phyloP scores from a whole-genome alignment of 306 rosid genomes.

The Albizia julibrissin region DNA sequence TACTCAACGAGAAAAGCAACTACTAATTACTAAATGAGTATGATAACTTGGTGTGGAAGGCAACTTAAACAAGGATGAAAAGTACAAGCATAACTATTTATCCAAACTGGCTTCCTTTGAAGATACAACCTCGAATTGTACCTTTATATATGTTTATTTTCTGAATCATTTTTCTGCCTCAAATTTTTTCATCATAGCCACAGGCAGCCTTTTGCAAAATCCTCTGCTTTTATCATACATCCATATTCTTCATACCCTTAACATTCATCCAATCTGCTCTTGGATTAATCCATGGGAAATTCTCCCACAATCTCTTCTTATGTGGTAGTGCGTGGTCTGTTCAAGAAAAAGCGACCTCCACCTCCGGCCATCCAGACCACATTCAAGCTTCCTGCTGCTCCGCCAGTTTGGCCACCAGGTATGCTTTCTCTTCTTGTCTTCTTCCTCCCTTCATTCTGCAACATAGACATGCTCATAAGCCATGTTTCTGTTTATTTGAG shows the following conservation, averaged over 20 bases:
- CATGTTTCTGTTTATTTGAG: neutral
- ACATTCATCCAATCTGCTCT: neutral
- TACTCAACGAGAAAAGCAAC: neutral
- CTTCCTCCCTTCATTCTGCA: neutral
- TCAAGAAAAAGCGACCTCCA: conserved; percentile 29
- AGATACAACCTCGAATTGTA: neutral
- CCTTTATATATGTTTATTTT: neutral
- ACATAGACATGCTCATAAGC: neutral
- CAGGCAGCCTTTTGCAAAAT: conserved; percentile 33
- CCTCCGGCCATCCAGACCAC: conserved; percentile 47
- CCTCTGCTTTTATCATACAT: conserved; percentile 1
- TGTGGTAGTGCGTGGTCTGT: conserved; percentile 11
- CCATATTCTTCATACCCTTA: neutral
- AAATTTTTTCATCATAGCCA: neutral
- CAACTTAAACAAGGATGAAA: neutral
- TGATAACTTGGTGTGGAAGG: neutral
- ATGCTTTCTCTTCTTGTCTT: neutral
- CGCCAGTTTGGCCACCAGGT: conserved; percentile 53
- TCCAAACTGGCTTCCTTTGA: conserved; percentile 2
- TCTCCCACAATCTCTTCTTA: neutral
- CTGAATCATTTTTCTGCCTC: neutral
- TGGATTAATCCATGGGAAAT: conserved; percentile 41
- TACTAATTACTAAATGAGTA: neutral
- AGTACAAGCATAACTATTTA: neutral
- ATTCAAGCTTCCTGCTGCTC: conserved; percentile 63